phyloP scores from a whole-genome alignment of 768 basidiomycete species.

The Punctularia strigosozonata region DNA sequence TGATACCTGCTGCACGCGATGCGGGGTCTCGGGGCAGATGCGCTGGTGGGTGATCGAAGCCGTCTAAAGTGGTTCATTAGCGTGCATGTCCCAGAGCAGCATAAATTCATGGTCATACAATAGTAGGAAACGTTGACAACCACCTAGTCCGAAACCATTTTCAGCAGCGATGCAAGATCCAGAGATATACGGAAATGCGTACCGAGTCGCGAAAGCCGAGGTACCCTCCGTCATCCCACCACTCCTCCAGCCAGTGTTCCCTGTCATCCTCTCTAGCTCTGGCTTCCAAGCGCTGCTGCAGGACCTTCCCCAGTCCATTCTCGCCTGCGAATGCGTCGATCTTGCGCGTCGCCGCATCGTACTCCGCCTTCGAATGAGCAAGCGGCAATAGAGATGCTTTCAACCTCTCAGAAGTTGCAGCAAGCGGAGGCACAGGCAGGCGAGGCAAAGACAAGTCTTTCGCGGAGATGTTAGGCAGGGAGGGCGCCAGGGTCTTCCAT shows the following conservation, averaged over 20 bases:
- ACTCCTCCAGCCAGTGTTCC: constrained; percentile 81
- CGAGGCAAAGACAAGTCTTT: constrained; percentile 50
- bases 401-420: constrained; percentile 53
- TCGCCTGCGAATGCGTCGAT: constrained; percentile 65
- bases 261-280: constrained; percentile 37
- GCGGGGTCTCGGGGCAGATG: constrained; percentile 47
- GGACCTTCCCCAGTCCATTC: constrained; percentile 25
- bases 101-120: constrained; percentile 31
- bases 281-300: constrained; percentile 55
- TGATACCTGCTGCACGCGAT: constrained; percentile 60
- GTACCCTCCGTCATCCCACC: constrained; percentile 89
- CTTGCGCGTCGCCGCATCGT: constrained; percentile 37
- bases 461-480: constrained; percentile 35
- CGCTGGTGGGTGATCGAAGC: constrained; percentile 56
- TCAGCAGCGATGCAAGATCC: neutral
- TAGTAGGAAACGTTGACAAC: constrained; percentile 93
- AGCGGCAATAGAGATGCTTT: constrained; percentile 65
- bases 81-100: neutral
- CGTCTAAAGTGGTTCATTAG: constrained; percentile 35
- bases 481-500: constrained; percentile 69
- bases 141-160: constrained; percentile 34
- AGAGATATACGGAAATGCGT: constrained; percentile 12
- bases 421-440: constrained; percentile 67
- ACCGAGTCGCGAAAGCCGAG: constrained; percentile 81
- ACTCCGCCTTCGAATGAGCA: constrained; percentile 52